phyloP scores from a whole-genome alignment of 148 eudicot species.

The Vaccinium vitisidaea region DNA sequence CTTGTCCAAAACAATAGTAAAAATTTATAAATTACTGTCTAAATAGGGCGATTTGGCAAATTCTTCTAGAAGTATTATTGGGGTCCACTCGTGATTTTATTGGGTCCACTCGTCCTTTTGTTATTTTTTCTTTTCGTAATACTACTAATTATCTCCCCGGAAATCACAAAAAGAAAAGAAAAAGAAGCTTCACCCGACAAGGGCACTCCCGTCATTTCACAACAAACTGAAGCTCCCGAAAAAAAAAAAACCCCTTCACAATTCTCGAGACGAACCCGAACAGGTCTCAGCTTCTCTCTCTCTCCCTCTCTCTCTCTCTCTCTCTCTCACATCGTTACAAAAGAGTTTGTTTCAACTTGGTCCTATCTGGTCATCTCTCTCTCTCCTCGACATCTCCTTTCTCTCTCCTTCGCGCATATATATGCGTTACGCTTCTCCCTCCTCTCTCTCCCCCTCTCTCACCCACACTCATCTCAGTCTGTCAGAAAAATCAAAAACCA shows the following conservation, averaged over 20 bases:
- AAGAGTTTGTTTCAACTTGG: constrained; percentile 23
- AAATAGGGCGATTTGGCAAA: constrained; percentile 1
- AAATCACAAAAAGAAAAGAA: neutral
- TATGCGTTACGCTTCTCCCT: constrained; percentile 16
- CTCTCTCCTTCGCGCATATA: neutral
- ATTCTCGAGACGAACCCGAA: constrained; percentile 23
- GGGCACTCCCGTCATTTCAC: constrained; percentile 9
- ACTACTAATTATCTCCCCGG: too few species aligned
- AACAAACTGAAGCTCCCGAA: neutral
- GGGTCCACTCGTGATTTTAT: too few species aligned
- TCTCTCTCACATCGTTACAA: neutral
- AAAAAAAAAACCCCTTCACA: neutral
- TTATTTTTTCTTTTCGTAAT: too few species aligned
- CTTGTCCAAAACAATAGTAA: too few species aligned
- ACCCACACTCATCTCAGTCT: neutral
- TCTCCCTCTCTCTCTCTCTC: neutral
- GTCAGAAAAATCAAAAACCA: neutral
- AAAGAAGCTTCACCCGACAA: neutral
- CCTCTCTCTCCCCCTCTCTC: neutral
- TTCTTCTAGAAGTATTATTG: too few species aligned
- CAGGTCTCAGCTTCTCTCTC: constrained; percentile 7
- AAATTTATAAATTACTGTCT: too few species aligned
- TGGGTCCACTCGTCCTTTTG: neutral
- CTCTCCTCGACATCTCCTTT: neutral
- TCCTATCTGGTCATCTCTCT: constrained; percentile 7